Evolutionary conservation across 163 green algal species (phyloP), one percentile per base, ranked within the genome.

Genomic region (Volvox carteri): DNA sequence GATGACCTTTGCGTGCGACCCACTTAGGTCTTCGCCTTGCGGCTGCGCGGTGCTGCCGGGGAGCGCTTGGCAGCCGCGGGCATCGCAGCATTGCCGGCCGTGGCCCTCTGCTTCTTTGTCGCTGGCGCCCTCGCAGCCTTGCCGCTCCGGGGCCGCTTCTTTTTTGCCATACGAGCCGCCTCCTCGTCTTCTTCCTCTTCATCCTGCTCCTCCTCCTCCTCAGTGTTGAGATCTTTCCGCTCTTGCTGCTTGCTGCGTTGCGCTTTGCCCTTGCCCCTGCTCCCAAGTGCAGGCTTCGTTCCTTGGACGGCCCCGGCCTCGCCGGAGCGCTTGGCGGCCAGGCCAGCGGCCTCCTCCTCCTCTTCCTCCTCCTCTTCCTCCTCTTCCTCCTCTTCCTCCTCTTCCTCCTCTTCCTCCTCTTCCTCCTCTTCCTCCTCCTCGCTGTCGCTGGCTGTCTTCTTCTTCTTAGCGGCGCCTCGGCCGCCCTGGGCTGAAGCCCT

Each of bases 331-430:
- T 65, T 58, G 39, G 16, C 39, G 21, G 41, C 39, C 4, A 3
- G 14, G 12, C 2, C 72, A 39, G 56, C 19, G 9, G 7, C 39
- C 18, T 37, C 18, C 16, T 56, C 39, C 1, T 54, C 35, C 25
- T 9, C 39, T 23, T 78, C 37, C 39, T 54, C 70, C 41, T 78
- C 68, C 37, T 54, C 68, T 35, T 77, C 68, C 68, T 77, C 70
- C 70, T 78, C 70, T 21, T 78, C 70, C 2, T 78, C 70, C 37
- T 78, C 37, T 9, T 78, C 70, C 28, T 62, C 46, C 23, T 67
- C 73, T 25, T 58, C 70, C 37, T 78, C 70, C 39, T 78, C 70
- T 41, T 41, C 70, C 52, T 14, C 72, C 54, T n/a, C 72, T 12
- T 37, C 67, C 33, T 52, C 33, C 4, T 37, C 33, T 2, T 37